Evolutionary conservation across 2,329 filamentous ascomycete genomes (phyloP), one percentile per base, ranked within the genome.

Genomic region (Fusarium avenaceum): DNA sequence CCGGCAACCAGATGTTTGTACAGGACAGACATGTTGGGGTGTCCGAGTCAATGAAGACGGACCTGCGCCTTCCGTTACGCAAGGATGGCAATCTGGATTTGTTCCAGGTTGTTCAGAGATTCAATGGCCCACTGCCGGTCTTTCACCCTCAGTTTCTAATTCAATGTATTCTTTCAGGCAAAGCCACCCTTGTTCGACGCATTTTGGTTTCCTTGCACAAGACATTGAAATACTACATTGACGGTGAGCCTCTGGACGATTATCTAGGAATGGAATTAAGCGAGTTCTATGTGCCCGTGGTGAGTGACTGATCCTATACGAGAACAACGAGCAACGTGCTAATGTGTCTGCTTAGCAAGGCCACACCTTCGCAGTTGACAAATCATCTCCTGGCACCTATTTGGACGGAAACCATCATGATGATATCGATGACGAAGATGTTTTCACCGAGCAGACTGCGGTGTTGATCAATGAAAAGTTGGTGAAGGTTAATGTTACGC

Each of bases 131-230:
- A 4, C 82, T 98, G 8, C 93, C 96, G 0, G 85, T 96, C 3
- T 99, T 97, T 72, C 95, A 99, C 73, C 96, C 96, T 0, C 93
- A 97, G 74, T 92, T 97, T 60, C 80, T 98, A 26, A 91, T 92
- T 52, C 92, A 97, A 77, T 95, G 92, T 72, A 93, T 97, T 38
- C 83, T 97, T 26, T 87, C 90, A 20, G 95, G 94, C 1, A 97
- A 97, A 76, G 85, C 86, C 33, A 76, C 80, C 5, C 78, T 93
- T 7, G 93, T 96, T 3, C 90, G 93, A 69, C 84, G 84, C 11
- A 89, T 97, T 11, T 79, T 98, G 28, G 82, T 92, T 51, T 87
- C 87, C 7, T 81, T 99, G 22, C 86, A 94, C 72, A 88, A 89
- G 72, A 90, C 88, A 15, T 80, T 99, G 50, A 97, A 94, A 74